Conservation (phyloP, 2,329 filamentous ascomycete species). For the Rhinocladiella similis region DNA sequence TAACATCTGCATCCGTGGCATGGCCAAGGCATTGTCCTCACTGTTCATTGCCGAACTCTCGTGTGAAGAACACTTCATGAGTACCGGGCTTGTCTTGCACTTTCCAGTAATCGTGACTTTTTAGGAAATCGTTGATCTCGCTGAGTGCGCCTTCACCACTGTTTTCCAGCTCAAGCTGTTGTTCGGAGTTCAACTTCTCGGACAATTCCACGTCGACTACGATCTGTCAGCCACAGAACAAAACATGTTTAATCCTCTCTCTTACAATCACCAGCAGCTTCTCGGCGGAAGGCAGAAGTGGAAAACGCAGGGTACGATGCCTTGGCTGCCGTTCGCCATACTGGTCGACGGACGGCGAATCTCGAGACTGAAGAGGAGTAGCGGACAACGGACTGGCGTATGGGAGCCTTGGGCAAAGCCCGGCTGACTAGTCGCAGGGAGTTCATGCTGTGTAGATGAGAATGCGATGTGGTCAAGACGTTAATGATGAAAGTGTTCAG, state of each 20-base stretch:
- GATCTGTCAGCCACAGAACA: slow-evolving; percentile 14
- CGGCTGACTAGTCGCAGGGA: slow-evolving; percentile 67
- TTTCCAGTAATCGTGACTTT: slow-evolving; percentile 75
- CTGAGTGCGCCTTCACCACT: slow-evolving; percentile 71
- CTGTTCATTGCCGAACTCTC: slow-evolving; percentile 86
- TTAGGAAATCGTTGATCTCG: slow-evolving; percentile 80
- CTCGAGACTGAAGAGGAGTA: slow-evolving; percentile 51
- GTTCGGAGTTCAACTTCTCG: slow-evolving; percentile 81
- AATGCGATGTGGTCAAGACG: background rate
- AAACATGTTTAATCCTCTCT: background rate
- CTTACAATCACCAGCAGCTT: slow-evolving; percentile 50
- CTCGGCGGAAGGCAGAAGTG: slow-evolving; percentile 42
- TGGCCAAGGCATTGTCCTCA: slow-evolving; percentile 45
- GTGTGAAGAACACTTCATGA: slow-evolving; percentile 82
- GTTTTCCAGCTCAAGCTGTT: slow-evolving; percentile 80
- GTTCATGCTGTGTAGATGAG: slow-evolving; percentile 57
- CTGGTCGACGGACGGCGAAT: slow-evolving; percentile 51
- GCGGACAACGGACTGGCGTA: slow-evolving; percentile 57
- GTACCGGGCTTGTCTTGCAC: slow-evolving; percentile 76
- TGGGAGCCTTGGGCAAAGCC: slow-evolving; percentile 64
- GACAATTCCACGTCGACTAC: slow-evolving; percentile 75
- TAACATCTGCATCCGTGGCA: slow-evolving; percentile 21
- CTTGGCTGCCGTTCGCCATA: slow-evolving; percentile 47
- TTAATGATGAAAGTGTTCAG: slow-evolving; percentile 1
- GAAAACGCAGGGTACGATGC: slow-evolving; percentile 49